Conservation (phyloP, 2,329 filamentous ascomycete species). For the Parastagonospora avenae region DNA sequence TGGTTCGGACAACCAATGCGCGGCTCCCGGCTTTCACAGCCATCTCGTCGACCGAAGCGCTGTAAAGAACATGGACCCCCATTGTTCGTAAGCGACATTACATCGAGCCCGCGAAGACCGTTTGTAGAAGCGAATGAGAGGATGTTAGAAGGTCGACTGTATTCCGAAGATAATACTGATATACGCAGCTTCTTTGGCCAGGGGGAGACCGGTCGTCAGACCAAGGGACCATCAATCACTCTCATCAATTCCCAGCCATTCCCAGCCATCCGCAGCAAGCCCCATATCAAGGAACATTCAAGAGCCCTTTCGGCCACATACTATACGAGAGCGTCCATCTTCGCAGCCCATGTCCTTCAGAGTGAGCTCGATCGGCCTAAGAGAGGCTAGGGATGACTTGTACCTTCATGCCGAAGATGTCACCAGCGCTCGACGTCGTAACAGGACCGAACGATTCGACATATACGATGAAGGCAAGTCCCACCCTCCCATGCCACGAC, state of each 20-base stretch:
- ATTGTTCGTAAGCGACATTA: not conserved
- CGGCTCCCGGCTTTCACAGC: not conserved
- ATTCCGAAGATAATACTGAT: slow-evolving; percentile 24
- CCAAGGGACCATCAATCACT: slow-evolving; percentile 3
- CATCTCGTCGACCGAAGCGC: slow-evolving; percentile 6
- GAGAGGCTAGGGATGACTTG: not conserved
- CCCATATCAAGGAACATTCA: too few relatives aligned
- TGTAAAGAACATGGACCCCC: not conserved
- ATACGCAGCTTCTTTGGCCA: slow-evolving; percentile 32
- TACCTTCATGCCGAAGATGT: not conserved
- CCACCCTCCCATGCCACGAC: not conserved
- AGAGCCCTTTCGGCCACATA: too few relatives aligned
- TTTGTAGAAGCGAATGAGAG: slow-evolving; percentile 1
- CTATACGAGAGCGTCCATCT: too few relatives aligned
- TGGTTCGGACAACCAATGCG: slow-evolving; percentile 29
- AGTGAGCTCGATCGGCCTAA: too few relatives aligned
- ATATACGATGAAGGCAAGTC: not conserved
- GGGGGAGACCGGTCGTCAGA: not conserved
- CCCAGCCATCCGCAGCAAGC: too few relatives aligned
- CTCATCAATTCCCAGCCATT: slow-evolving; percentile 11
- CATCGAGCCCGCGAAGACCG: not conserved
- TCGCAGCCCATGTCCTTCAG: too few relatives aligned
- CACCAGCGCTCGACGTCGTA: not conserved
- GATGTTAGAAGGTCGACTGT: not conserved
- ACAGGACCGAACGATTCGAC: slow-evolving; percentile 6